A percentile compares a stretch with the other conserved stretches of the same genome.
These are phyloP conservation scores for Helianthus annuus DNA, from an alignment of 129 eudicot genomes.

Conservation along the genomic window DNA sequence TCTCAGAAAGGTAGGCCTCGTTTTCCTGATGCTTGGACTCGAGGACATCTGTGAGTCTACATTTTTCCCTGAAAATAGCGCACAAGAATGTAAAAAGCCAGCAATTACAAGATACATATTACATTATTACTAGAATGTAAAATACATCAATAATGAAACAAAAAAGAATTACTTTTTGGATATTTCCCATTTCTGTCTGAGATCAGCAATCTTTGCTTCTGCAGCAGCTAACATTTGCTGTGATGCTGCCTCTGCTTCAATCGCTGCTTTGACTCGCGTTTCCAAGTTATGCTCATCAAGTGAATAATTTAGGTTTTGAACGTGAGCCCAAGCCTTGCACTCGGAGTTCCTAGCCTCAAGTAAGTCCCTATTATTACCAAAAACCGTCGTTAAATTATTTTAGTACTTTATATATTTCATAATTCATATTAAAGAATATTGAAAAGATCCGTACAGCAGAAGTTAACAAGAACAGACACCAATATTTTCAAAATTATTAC, in stretches of 20 bases:
- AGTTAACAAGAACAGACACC: conserved; percentile 3
- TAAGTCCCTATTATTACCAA: conserved; percentile 58
- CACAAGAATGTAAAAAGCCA: background rate
- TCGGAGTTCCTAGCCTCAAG: conserved; percentile 74
- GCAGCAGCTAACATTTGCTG: conserved; percentile 89
- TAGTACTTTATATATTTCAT: background rate
- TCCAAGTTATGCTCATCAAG: conserved; percentile 87
- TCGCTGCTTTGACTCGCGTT: conserved; percentile 74
- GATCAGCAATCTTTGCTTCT: conserved; percentile 90
- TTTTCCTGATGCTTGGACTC: conserved; percentile 90
- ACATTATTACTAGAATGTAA: background rate
- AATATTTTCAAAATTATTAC: conserved; percentile 8
- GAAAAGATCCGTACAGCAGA: background rate
- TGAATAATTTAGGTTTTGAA: conserved; percentile 62
- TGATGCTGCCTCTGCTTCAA: conserved; percentile 89
- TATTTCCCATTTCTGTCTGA: conserved; percentile 67
- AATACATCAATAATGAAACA: conserved; percentile 1
- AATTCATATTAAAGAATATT: conserved; percentile 5
- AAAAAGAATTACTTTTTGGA: conserved; percentile 56
- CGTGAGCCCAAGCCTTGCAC: conserved; percentile 85
- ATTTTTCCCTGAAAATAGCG: conserved; percentile 61
- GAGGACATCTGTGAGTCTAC: conserved; percentile 56
- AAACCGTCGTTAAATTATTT: conserved; percentile 9
- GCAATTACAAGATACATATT: conserved; percentile 5
- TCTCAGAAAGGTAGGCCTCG: conserved; percentile 92